These are phyloP conservation scores for Bisporella sp. DNA, from an alignment of 2,329 filamentous ascomycete genomes.

Conservation along the genomic window DNA sequence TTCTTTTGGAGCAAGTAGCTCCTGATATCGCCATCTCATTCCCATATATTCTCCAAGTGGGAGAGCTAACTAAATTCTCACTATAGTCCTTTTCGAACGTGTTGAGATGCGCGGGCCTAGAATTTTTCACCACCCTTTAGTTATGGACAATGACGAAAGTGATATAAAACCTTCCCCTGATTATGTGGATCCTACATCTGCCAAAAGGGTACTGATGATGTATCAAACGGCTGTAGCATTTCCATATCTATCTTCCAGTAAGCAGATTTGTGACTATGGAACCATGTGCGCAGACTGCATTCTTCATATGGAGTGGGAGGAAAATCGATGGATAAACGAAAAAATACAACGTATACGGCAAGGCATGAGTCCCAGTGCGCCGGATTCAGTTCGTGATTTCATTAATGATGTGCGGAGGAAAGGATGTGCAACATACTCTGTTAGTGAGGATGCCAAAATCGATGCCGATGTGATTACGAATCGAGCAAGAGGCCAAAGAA, in stretches of 20 bases:
- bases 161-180: constrained; percentile 1
- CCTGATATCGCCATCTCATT: too few relatives aligned
- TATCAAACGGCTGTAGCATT: constrained; percentile 2
- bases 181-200: constrained; percentile 1
- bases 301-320: constrained; percentile 6
- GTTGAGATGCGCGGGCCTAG: background rate
- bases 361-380: background rate
- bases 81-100: background rate
- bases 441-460: background rate
- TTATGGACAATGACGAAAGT: background rate
- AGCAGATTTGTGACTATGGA: constrained; percentile 1
- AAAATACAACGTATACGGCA: background rate
- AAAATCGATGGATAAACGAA: constrained; percentile 3
- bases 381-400: background rate
- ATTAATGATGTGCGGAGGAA: constrained; percentile 2
- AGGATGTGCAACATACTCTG: constrained; percentile 2
- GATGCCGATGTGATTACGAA: background rate
- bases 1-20: too few relatives aligned
- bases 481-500: background rate
- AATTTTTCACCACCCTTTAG: constrained; percentile 8
- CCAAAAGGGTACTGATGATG: background rate
- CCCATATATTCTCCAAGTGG: too few relatives aligned
- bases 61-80: too few relatives aligned
- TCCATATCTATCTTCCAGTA: constrained; percentile 1
- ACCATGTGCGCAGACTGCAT: constrained; percentile 4